Evolutionary conservation across 495 filamentous ascomycete genomes (phyloP), one percentile per base, ranked within the genome.

Genomic region (Saxophila tyrrhenica): DNA sequence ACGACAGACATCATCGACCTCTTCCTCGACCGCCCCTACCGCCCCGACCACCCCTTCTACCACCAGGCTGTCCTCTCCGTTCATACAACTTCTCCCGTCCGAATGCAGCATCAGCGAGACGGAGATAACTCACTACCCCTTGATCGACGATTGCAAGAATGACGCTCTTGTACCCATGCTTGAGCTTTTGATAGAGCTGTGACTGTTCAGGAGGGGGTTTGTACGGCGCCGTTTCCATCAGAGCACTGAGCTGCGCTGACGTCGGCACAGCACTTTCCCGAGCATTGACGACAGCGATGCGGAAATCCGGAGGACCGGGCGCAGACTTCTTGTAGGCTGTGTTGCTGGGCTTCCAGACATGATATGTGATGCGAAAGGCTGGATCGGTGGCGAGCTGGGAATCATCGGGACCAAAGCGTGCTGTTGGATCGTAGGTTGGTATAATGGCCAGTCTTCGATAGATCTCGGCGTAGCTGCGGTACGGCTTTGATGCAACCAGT

Each of bases 71-170:
- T 25, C 55, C 52, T 49, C 61, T 77, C 67, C 73, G 50, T 56
- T 80, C 75, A 61, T 78, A 90, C 17, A 94, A 49, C 68, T 69
- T 78, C 68, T 94, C 89, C 44, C 65, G 60, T 22, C 75, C 83
- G 69, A 96, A 95, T 13, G 78, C 84, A 11, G 81, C 82, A 70
- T 96, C 89, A 8, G 74, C 81, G 50, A 95, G 70, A 35, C 85
- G 76, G 47, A 95, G 68, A 65, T 87, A 98, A 64, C 89, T 96
- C 25, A 89, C 84, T 25, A 98, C 75, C 0, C 92, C 92, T 52
- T 87, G 76, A 63, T 97, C 92, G 9, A 95, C 87, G 3, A 97
- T 79, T 0, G 90, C 92, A 17, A 98, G 61, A 47, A 95, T 71
- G 7, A 89, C 87, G 65, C 86, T 89, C 55, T 89, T 76, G 64